Base-by-base conservation (phyloP, 2,329 filamentous ascomycete species). In the Knufia petricola region DNA sequence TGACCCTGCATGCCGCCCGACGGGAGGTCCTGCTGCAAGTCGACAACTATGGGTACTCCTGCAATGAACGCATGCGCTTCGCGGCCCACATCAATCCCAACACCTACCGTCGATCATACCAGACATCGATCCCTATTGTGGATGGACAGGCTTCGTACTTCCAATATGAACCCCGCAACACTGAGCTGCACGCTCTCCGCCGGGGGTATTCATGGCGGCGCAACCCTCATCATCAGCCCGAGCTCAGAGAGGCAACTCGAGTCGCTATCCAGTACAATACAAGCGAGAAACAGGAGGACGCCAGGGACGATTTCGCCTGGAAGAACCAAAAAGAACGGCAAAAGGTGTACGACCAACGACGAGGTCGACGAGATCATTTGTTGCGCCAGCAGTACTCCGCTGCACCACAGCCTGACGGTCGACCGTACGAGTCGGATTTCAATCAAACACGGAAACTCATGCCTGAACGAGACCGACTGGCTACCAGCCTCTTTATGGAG, bases 401-500 rank as follows among this genome's bases (percentile, higher is more conserved):
- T 30, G 21, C 23, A 37, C 37, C 26, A 37, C 36, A 48, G 37
- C 39, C 17, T 3, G 10, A 42, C 24, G n/a, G 43, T 37, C 30
- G 17, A 19, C 26, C 24, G 20, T 51, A 48, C 44, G 49, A 48
- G 38, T 51, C 44, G 26, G 49, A 51, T 40, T 51, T 44, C 41
- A 17, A 37, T 19, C 21, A 51, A 13, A 48, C 44, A 12, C 40
- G 44, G 24, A 51, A 51, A 34, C 30, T 51, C 6, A 48, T 51
- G 30, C 44, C 44, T 17, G 44, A 51, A 40, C 43, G 49, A 19
- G 28, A 48, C 31, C 38, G 45, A n/a, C 32, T 50, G 13, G 40
- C 40, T 20, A 30, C 23, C 40, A 43, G 23, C 23, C 40, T 43
- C 40, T 50, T 50, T 36, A 17, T 36, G 23, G 48, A 50, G 38